Conservation (phyloP, 78 protist species). For the Dictyostelium capitatum region DNA sequence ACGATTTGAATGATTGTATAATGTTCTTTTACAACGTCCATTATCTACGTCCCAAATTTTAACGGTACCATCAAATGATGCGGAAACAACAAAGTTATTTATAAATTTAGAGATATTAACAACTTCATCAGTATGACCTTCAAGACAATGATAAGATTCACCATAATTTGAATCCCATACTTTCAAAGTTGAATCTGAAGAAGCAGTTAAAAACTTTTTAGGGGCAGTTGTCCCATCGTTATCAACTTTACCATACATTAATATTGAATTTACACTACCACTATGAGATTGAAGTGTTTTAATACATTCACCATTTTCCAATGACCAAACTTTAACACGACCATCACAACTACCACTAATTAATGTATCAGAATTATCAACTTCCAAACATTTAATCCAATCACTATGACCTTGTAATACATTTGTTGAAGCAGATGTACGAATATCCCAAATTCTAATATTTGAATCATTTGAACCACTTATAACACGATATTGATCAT, state of each 20-base stretch:
- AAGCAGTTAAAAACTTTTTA: slow-evolving; percentile 62
- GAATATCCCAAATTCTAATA: slow-evolving; percentile 81
- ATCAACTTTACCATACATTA: slow-evolving; percentile 25
- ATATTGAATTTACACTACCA: slow-evolving; percentile 68
- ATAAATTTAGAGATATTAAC: slow-evolving; percentile 42
- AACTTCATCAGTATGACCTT: slow-evolving; percentile 82
- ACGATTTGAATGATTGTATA: slow-evolving; percentile 57
- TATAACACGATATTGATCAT: slow-evolving; percentile 59
- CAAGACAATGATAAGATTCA: slow-evolving; percentile 5
- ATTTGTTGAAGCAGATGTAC: slow-evolving; percentile 36
- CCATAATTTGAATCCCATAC: slow-evolving; percentile 80
- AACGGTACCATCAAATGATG: slow-evolving; percentile 79
- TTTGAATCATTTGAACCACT: slow-evolving; percentile 74
- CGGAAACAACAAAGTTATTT: slow-evolving; percentile 61
- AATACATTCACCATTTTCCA: slow-evolving; percentile 61
- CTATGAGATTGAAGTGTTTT: slow-evolving; percentile 76
- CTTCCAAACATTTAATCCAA: slow-evolving; percentile 75
- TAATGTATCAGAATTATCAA: slow-evolving; percentile 12
- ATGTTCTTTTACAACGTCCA: slow-evolving; percentile 46
- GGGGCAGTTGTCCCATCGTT: slow-evolving; percentile 31
- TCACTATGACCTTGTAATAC: slow-evolving; percentile 75
- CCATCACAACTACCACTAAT: slow-evolving; percentile 76
- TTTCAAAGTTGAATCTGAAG: slow-evolving; percentile 68
- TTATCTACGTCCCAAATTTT: slow-evolving; percentile 75
- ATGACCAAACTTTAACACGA: slow-evolving; percentile 78